Percentiles rank a stretch among this genome's conserved stretches.
Conservation (phyloP, 305 asterid genomes). For the Fraxinus nigra region DNA sequence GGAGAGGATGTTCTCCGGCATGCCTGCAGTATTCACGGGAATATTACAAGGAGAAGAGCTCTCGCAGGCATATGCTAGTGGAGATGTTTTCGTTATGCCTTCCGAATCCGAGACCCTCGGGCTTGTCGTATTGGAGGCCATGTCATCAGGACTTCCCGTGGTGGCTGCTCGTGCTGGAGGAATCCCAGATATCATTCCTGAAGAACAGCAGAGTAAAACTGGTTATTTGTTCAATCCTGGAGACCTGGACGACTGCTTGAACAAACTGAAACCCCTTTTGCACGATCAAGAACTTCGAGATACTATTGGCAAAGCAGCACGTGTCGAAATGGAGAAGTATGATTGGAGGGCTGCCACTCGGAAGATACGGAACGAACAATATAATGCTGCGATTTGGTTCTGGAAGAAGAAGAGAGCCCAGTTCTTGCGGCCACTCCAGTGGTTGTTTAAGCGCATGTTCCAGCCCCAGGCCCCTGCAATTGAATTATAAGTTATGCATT, state of each 20-base stretch:
- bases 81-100: constrained; percentile 90
- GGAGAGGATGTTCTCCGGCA: constrained; percentile 63
- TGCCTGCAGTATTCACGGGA: constrained; percentile 89
- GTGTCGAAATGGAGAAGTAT: constrained; percentile 74
- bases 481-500: constrained; percentile 17
- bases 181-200: constrained; percentile 82
- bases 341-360: constrained; percentile 91
- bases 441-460: constrained; percentile 54
- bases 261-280: constrained; percentile 66
- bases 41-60: constrained; percentile 93
- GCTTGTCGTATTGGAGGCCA: constrained; percentile 86
- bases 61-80: constrained; percentile 93
- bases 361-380: constrained; percentile 72
- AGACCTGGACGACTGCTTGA: constrained; percentile 78
- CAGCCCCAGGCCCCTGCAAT: constrained; percentile 42
- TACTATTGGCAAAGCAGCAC: constrained; percentile 71
- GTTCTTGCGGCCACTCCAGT: constrained; percentile 62
- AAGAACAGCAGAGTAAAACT: constrained; percentile 77
- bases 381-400: constrained; percentile 85
- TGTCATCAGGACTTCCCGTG: constrained; percentile 94
- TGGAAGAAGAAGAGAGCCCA: constrained; percentile 76
- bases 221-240: constrained; percentile 77
- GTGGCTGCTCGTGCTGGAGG: constrained; percentile 98
- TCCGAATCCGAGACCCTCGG: constrained; percentile 98
- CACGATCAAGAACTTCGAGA: constrained; percentile 52